Percentiles rank a stretch among this genome's conserved stretches.
These are phyloP conservation scores for Rhodotorula sp. DNA, from an alignment of 1,284 basidiomycete species.

Conservation along the genomic window DNA sequence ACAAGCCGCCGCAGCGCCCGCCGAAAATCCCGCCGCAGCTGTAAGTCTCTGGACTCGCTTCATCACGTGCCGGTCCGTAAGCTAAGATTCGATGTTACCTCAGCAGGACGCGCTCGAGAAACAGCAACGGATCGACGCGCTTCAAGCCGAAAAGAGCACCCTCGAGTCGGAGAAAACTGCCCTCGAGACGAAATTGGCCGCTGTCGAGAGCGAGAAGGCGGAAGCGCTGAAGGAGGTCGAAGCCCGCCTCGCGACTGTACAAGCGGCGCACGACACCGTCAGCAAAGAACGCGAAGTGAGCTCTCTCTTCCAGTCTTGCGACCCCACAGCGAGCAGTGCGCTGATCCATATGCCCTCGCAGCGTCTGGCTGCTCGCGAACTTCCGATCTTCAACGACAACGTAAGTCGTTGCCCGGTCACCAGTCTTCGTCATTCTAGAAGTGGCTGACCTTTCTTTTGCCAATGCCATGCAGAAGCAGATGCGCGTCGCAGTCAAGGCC, in stretches of 20 bases:
- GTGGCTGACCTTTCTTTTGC: neutral
- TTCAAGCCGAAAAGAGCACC: slow-evolving; percentile 53
- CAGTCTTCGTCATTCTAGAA: too few relatives aligned
- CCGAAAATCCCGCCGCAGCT: slow-evolving; percentile 35
- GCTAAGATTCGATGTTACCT: neutral
- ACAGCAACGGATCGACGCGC: slow-evolving; percentile 51
- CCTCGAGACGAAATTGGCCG: slow-evolving; percentile 43
- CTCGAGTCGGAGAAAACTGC: slow-evolving; percentile 54
- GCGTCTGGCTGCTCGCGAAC: slow-evolving; percentile 26
- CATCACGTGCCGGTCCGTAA: neutral
- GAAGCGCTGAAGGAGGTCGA: slow-evolving; percentile 16
- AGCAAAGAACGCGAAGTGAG: neutral
- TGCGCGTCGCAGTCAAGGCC: slow-evolving; percentile 13
- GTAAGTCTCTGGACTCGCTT: neutral
- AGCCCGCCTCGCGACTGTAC: slow-evolving; percentile 2
- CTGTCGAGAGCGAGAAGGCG: neutral
- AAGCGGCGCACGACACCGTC: slow-evolving; percentile 13
- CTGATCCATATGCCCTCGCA: neutral
- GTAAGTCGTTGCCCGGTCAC: neutral
- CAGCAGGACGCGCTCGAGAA: slow-evolving; percentile 40
- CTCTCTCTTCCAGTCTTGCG: neutral
- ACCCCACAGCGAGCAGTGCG: neutral
- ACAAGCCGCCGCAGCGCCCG: slow-evolving; percentile 44
- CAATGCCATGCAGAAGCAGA: slow-evolving; percentile 15
- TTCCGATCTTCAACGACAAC: slow-evolving; percentile 38